A percentile compares a stretch with the other conserved stretches of the same genome.
phyloP scores from a whole-genome alignment of 768 basidiomycete species.

The Auriscalpium orientale region DNA sequence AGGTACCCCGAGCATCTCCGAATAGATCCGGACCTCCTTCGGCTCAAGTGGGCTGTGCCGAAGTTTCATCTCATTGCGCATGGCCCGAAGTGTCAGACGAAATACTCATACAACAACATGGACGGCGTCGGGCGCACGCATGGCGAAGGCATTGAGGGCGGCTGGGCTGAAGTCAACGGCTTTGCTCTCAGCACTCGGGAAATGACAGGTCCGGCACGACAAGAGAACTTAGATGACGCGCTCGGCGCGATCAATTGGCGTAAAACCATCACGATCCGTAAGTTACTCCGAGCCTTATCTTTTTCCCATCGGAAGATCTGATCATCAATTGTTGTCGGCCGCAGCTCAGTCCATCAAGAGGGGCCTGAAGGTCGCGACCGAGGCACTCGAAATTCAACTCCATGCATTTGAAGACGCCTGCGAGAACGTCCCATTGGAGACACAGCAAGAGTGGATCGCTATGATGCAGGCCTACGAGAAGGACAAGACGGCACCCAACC shows the following conservation, averaged over 20 bases:
- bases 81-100: constrained; percentile 8
- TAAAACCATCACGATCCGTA: constrained; percentile 5
- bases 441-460: too few species aligned
- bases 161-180: constrained; percentile 11
- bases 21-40: not conserved
- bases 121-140: constrained; percentile 8
- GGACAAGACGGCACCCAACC: too few species aligned
- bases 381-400: too few species aligned
- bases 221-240: constrained; percentile 10
- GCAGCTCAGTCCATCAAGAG: too few species aligned
- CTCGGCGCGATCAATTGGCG: constrained; percentile 8
- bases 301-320: too few species aligned
- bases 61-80: constrained; percentile 15
- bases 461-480: too few species aligned
- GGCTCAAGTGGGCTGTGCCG: not conserved
- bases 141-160: constrained; percentile 16
- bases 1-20: not conserved
- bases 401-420: too few species aligned
- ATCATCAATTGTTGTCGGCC: too few species aligned
- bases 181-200: constrained; percentile 5
- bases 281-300: not conserved
- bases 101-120: constrained; percentile 10
- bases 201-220: constrained; percentile 5
- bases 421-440: too few species aligned
- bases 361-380: too few species aligned